Base-by-base conservation (phyloP, 495 filamentous ascomycete genomes). In the Cercophora newfieldiana region DNA sequence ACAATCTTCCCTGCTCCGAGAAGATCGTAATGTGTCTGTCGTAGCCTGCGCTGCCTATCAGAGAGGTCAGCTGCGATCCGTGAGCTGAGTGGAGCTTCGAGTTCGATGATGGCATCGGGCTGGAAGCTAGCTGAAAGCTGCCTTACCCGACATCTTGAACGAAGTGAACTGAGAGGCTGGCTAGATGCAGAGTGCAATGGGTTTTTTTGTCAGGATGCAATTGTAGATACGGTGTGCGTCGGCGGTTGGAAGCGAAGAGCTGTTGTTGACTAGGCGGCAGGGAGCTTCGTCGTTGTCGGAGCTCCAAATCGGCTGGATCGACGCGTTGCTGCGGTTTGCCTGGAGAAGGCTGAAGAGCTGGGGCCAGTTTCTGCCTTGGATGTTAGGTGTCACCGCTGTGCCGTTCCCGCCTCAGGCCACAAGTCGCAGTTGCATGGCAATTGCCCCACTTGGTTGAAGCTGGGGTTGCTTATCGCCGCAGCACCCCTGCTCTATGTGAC, bases 1-100 rank as follows among this genome's bases (percentile, higher is more conserved):
- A 99, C 78, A 99, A 82, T 79, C 95, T 87, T 74, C 95, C 95
- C 78, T 97, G 92, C 78, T 99, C 95, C 48, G 96, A 98, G 86
- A 99, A 99, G 87, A 99, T 98, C 73, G 95, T 99, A 72, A 99
- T 98, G 78, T 99, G 95, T 84, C 95, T 87, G 80, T 99, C 95
- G 82, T 94, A 97, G 68, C 91, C 93, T 75, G 94, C 93, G 84
- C 91, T 96, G 82, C 92, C 94, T 97, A 74, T 77, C 67, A 51
- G 48, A 14, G 55, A 21, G 44, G 68, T 75, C 59, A 76, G 72
- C 70, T 29, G 65, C 57, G 62, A 30, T 53, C 24, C 29, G 56
- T n/a, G 31, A 49, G 56, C 58, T 63, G 63, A 63, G 68, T 67
- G 69, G 69, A 75, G 71, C 68, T 67, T 48, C 51, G 53, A 73